phyloP scores from a whole-genome alignment of 2,329 filamentous ascomycete genomes.

The Cladophialophora immunda region DNA sequence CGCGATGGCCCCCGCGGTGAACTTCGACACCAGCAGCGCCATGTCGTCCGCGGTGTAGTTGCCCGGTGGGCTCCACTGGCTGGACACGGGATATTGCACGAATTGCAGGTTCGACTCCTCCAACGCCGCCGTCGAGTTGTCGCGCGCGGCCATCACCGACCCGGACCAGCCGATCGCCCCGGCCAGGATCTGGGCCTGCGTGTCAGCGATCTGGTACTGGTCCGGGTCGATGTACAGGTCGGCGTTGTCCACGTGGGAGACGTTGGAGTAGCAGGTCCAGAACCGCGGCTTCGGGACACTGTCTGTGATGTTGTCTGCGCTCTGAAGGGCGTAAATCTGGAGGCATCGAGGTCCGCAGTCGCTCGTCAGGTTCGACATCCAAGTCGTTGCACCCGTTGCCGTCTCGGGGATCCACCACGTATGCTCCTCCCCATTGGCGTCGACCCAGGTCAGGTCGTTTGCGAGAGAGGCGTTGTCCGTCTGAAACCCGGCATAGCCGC shows the following conservation, averaged over 20 bases:
- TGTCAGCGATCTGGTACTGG: slow-evolving; percentile 27
- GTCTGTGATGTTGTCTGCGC: slow-evolving; percentile 30
- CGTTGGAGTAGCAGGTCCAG: slow-evolving; percentile 31
- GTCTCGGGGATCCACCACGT: slow-evolving; percentile 13
- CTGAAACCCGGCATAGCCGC: slow-evolving; percentile 32
- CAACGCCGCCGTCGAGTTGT: neutral
- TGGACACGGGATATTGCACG: slow-evolving; percentile 25
- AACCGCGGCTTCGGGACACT: slow-evolving; percentile 42
- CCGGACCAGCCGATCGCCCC: slow-evolving; percentile 38
- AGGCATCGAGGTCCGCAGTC: slow-evolving; percentile 33
- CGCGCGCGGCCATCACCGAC: neutral
- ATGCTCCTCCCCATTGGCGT: slow-evolving; percentile 21
- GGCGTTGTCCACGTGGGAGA: slow-evolving; percentile 26
- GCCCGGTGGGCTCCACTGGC: slow-evolving; percentile 45
- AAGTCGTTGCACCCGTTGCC: slow-evolving; percentile 33
- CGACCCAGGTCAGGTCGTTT: slow-evolving; percentile 25
- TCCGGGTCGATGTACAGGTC: slow-evolving; percentile 14
- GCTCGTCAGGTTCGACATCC: slow-evolving; percentile 31
- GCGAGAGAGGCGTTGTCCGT: slow-evolving; percentile 19
- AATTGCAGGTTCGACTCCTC: slow-evolving; percentile 24
- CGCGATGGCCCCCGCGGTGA: slow-evolving; percentile 31
- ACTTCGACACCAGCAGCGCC: slow-evolving; percentile 30
- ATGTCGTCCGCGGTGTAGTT: slow-evolving; percentile 19
- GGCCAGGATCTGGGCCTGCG: slow-evolving; percentile 29
- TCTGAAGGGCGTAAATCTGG: slow-evolving; percentile 34